Conservation (phyloP, 768 basidiomycete species). For the Chlorophyllum brunneum region DNA sequence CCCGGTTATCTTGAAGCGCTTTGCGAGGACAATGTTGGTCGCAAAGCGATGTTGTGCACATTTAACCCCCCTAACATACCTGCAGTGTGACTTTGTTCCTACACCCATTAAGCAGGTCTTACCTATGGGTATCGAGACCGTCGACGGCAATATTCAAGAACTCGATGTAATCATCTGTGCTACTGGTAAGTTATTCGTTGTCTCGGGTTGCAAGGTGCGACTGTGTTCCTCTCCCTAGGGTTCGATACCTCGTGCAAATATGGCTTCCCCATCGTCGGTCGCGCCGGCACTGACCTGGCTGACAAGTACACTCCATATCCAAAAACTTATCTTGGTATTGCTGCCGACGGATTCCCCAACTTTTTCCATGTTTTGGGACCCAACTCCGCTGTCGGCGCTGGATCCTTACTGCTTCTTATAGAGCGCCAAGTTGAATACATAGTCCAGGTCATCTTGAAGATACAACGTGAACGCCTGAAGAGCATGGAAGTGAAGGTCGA, state of each 20-base stretch:
- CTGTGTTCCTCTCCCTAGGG: slow-evolving; percentile 27
- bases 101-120: slow-evolving; percentile 48
- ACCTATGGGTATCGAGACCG: slow-evolving; percentile 50
- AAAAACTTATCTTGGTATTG: slow-evolving; percentile 52
- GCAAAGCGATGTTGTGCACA: background rate
- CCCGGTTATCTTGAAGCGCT: slow-evolving; percentile 67
- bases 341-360: slow-evolving; percentile 67
- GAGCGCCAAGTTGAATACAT: slow-evolving; percentile 59
- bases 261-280: slow-evolving; percentile 51
- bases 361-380: slow-evolving; percentile 58
- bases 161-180: slow-evolving; percentile 63
- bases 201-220: background rate
- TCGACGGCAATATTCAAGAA: slow-evolving; percentile 49
- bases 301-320: slow-evolving; percentile 55
- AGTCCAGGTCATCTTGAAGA: slow-evolving; percentile 49
- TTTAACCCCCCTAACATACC: background rate
- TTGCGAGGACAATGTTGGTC: slow-evolving; percentile 53
- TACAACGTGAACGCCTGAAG: slow-evolving; percentile 60
- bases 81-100: slow-evolving; percentile 50
- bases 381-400: slow-evolving; percentile 50
- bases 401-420: slow-evolving; percentile 50
- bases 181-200: slow-evolving; percentile 38
- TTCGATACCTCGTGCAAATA: slow-evolving; percentile 48
- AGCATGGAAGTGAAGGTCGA: slow-evolving; percentile 56
- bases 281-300: slow-evolving; percentile 46